Percentiles rank a stretch among this genome's conserved stretches.
Conservation (phyloP, 306 rosid species). For the Geum urbanum region DNA sequence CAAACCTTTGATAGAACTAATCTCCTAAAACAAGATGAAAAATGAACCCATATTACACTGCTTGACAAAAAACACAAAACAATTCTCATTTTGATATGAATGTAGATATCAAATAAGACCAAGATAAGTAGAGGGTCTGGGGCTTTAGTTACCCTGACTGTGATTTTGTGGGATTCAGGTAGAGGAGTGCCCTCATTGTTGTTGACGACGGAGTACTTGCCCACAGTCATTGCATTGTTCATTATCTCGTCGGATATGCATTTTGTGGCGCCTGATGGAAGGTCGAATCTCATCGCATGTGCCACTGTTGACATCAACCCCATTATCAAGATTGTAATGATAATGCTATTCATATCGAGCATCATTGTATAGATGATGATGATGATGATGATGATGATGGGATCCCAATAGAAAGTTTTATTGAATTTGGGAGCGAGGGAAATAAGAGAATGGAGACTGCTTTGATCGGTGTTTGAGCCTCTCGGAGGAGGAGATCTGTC, state of each 20-base stretch:
- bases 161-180: slow-evolving; percentile 61
- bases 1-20: background rate
- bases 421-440: background rate
- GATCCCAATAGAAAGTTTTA: background rate
- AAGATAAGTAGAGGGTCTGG: background rate
- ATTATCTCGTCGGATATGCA: slow-evolving; percentile 79
- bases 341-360: slow-evolving; percentile 8
- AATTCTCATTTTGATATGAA: background rate
- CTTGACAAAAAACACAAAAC: background rate
- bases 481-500: slow-evolving; percentile 7
- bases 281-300: slow-evolving; percentile 58
- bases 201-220: slow-evolving; percentile 58
- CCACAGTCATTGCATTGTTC: slow-evolving; percentile 61
- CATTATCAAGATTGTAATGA: slow-evolving; percentile 27
- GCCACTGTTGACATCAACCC: slow-evolving; percentile 23
- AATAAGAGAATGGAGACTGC: background rate
- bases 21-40: background rate
- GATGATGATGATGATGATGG: background rate
- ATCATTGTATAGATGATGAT: slow-evolving; percentile 26
- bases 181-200: slow-evolving; percentile 45
- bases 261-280: slow-evolving; percentile 53
- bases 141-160: slow-evolving; percentile 46
- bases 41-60: background rate
- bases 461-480: slow-evolving; percentile 12
- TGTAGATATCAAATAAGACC: slow-evolving; percentile 1